Evolutionary conservation across 352 stramenopile species (phyloP), one percentile per base, ranked within the genome.

Genomic region (Peronosclerospora sorghi): DNA sequence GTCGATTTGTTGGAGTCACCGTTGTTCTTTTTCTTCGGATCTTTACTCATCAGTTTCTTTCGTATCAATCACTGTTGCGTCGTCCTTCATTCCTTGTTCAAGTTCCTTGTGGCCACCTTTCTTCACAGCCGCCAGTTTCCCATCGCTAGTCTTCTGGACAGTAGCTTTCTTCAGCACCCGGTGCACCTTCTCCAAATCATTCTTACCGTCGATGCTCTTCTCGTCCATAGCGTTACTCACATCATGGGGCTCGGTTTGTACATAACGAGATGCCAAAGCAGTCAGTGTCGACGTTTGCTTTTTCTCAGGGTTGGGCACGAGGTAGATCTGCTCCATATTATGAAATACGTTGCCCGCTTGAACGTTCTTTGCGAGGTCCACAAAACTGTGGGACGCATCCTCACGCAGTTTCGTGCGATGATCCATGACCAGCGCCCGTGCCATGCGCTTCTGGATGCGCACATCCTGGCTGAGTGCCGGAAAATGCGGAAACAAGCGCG

Each of bases 261-360:
- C 30, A 8, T 14, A 13, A 1, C 6, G 5, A n/a, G 5, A 2
- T 14, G 15, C 30, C 8, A 17, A 8, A 2, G 30, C 30, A 28
- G 8, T 10, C 10, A 8, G 14, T 10, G 20, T 24, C 35, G 20
- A 20, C 8, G 19, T 13, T 19, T 41, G 19, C 35, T 20, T 28
- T 12, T 41, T 19, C 21, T 41, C 21, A 24, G 29, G 18, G 48
- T 75, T 75, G 17, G 53, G 23, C 15, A 76, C 70, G 8, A 88
- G 58, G 48, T 84, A 88, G 21, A 88, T 69, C 52, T 83, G 75
- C 57, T 88, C 75, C 75, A 88, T 88, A 45, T 77, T 65, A 36
- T 62, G 36, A 46, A 88, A 88, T 20, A 80, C 68, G 36, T 85
- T 86, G 43, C 73, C 73, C 9, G 71, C 61, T 52, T 88, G 75